These are phyloP conservation scores for Zarea fungicola DNA, from an alignment of 2,329 filamentous ascomycete species.

Conservation along the genomic window DNA sequence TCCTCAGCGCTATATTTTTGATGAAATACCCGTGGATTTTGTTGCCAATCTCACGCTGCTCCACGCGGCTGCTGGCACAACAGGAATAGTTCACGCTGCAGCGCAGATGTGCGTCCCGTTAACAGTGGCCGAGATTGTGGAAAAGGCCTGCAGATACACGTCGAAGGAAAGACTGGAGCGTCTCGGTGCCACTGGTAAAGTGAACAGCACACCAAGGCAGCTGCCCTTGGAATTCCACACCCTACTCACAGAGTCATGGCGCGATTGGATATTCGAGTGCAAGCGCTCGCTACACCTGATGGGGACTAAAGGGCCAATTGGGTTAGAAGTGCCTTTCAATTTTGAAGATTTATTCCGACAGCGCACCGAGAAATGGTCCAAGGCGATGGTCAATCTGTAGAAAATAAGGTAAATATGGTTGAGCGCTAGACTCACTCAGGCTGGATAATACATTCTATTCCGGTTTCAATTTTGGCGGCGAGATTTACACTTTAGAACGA, in stretches of 20 bases:
- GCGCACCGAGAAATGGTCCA: not conserved
- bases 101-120: not conserved
- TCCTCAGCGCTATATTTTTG: conserved; percentile 1
- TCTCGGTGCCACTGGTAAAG: not conserved
- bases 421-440: not conserved
- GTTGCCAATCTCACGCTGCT: not conserved
- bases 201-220: not conserved
- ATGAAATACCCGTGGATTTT: conserved; percentile 2
- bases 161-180: not conserved
- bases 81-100: conserved; percentile 1
- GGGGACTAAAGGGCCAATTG: not conserved
- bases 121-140: not conserved
- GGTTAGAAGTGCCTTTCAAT: not conserved
- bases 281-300: not conserved
- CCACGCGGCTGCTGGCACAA: not conserved
- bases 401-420: not conserved
- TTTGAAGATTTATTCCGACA: not conserved
- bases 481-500: too few relatives aligned
- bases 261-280: conserved; percentile 6
- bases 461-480: too few relatives aligned
- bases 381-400: not conserved
- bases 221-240: conserved; percentile 3
- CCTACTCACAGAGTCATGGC: conserved; percentile 2
- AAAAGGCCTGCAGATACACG: not conserved
- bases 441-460: not conserved